Conservation (phyloP, 179 eudicot species). For the Camellia oleifera region DNA sequence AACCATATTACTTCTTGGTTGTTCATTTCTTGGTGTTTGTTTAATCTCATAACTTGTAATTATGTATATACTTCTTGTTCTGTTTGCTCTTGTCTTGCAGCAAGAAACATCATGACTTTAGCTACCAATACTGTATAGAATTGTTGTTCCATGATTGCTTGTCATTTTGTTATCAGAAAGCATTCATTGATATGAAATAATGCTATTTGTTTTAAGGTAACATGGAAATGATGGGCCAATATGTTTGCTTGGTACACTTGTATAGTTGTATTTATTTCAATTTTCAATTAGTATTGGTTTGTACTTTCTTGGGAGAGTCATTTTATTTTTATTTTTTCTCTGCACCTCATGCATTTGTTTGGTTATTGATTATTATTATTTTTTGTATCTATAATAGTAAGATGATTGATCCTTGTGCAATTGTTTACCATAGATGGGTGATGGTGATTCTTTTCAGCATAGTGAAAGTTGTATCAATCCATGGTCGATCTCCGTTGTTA, state of each 20-base stretch:
- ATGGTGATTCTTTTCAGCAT: slow-evolving; percentile 19
- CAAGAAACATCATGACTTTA: too few species aligned
- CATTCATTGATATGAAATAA: neutral
- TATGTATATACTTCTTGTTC: neutral
- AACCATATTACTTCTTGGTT: neutral
- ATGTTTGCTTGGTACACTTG: neutral
- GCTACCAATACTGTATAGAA: too few species aligned
- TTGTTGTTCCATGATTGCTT: neutral
- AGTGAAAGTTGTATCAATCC: slow-evolving; percentile 52
- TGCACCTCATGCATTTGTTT: neutral
- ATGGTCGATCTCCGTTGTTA: slow-evolving; percentile 56
- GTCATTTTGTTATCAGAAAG: neutral
- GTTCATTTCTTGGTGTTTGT: neutral
- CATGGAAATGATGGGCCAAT: neutral
- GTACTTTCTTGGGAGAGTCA: neutral
- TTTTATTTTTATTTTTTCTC: neutral
- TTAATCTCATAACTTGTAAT: neutral
- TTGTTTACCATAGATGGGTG: slow-evolving; percentile 24
- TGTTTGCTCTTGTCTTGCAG: neutral
- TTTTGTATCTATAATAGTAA: neutral
- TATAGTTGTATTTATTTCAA: neutral
- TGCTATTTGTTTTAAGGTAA: neutral
- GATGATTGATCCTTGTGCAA: slow-evolving; percentile 12
- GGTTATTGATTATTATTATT: neutral
- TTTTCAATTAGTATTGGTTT: neutral